Evolutionary conservation across 1,284 basidiomycete genomes (phyloP).

Genomic region (Boletus semigastroideus): DNA sequence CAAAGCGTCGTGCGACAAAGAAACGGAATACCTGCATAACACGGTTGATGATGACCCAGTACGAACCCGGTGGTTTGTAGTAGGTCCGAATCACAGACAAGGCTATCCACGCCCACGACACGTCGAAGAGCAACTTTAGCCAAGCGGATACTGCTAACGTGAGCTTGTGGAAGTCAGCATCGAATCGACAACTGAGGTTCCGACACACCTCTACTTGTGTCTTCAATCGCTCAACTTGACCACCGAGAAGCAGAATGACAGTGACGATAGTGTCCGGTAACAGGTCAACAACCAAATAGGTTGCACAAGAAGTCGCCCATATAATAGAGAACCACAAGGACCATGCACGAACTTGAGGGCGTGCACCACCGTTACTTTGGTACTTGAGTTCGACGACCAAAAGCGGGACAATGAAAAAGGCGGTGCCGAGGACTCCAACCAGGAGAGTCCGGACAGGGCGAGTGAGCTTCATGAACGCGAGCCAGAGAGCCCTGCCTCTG

Average conservation of each 20-base stretch:
- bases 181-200: not conserved
- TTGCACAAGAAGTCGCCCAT: conserved; percentile 64
- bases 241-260: conserved; percentile 54
- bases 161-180: conserved; percentile 41
- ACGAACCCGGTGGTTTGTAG: conserved; percentile 58
- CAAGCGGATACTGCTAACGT: conserved; percentile 68
- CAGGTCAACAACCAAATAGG: conserved; percentile 63
- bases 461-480: conserved; percentile 67
- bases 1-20: not conserved
- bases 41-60: conserved; percentile 69
- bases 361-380: conserved; percentile 41
- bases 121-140: conserved; percentile 65
- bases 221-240: conserved; percentile 62
- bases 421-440: conserved; percentile 55
- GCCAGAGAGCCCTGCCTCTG: conserved; percentile 57
- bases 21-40: conserved; percentile 56
- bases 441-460: conserved; percentile 56
- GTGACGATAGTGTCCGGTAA: conserved; percentile 58
- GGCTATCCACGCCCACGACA: conserved; percentile 70
- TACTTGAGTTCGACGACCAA: conserved; percentile 67
- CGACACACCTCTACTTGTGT: conserved; percentile 59
- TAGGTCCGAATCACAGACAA: conserved; percentile 59
- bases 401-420: conserved; percentile 66
- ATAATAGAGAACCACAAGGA: conserved; percentile 70
- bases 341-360: conserved; percentile 63